Conservation (phyloP, 208 protist genomes). For the Naegleria lovaniensis region DNA sequence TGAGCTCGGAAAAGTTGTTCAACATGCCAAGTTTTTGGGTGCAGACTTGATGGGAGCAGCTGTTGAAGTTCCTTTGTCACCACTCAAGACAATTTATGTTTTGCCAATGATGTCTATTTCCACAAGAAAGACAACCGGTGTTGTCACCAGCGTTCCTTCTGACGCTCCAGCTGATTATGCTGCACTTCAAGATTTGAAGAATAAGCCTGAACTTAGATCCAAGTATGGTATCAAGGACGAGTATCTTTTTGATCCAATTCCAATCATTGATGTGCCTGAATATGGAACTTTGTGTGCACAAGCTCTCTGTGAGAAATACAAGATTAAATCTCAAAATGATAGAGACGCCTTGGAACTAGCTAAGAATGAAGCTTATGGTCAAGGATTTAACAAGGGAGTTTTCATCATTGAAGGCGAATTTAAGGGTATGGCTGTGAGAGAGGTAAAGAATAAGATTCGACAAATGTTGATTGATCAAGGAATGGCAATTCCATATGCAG, state of each 20-base stretch:
- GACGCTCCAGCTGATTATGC: constrained; percentile 99
- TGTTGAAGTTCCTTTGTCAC: constrained; percentile 76
- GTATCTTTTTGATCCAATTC: constrained; percentile 86
- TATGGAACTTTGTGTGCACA: constrained; percentile 68
- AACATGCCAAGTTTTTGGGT: constrained; percentile 80
- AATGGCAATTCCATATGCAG: constrained; percentile 82
- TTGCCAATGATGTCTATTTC: constrained; percentile 96
- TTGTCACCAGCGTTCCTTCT: constrained; percentile 94
- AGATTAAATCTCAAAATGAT: constrained; percentile 91
- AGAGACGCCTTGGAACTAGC: constrained; percentile 86
- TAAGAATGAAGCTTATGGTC: constrained; percentile 93
- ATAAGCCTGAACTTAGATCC: constrained; percentile 78
- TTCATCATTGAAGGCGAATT: constrained; percentile 60
- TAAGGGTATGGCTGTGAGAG: constrained; percentile 33
- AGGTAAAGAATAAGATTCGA: constrained; percentile 80
- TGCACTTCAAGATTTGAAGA: constrained; percentile 85
- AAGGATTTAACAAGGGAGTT: constrained; percentile 96
- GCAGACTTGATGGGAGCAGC: constrained; percentile 82
- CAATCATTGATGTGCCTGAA: constrained; percentile 90
- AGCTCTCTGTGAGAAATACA: constrained; percentile 84
- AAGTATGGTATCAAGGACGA: constrained; percentile 88
- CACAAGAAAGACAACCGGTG: constrained; percentile 92
- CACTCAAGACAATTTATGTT: constrained; percentile 74
- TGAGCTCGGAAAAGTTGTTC: constrained; percentile 65
- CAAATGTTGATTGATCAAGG: constrained; percentile 67